Conservation (phyloP, 2,329 filamentous ascomycete species). For the Alternaria brassicae region DNA sequence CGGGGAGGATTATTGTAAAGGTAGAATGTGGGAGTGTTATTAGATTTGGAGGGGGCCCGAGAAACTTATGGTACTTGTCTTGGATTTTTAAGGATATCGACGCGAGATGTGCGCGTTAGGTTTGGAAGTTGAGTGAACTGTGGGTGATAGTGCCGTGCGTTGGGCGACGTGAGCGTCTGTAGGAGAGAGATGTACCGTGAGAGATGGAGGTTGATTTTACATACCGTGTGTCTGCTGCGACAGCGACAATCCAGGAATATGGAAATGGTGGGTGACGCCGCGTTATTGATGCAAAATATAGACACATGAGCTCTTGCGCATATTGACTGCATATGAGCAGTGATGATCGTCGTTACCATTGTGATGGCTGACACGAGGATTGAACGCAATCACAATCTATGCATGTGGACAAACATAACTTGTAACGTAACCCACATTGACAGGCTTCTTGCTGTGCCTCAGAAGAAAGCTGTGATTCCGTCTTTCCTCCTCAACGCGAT, state of each 20-base stretch:
- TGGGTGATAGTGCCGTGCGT: not conserved
- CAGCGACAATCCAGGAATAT: not conserved
- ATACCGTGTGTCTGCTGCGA: not conserved
- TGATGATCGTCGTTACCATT: not conserved
- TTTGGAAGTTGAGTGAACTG: too few relatives aligned
- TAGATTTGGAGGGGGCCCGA: rapidly evolving
- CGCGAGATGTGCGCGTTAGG: not conserved
- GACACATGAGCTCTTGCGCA: not conserved
- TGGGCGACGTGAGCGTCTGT: not conserved
- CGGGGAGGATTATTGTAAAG: not conserved
- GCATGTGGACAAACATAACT: not conserved
- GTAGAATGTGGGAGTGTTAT: not conserved
- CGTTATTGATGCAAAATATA: not conserved
- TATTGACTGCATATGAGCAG: not conserved
- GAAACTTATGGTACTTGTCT: not conserved
- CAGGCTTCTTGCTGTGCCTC: not conserved
- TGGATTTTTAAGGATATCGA: not conserved
- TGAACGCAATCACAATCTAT: not conserved
- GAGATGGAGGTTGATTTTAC: not conserved
- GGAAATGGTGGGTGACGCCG: not conserved
- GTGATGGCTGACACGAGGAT: not conserved
- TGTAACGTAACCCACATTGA: not conserved
- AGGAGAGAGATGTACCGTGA: too few relatives aligned
- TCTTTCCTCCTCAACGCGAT: slow-evolving; percentile 35
- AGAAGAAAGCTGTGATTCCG: slow-evolving; percentile 19